These are phyloP conservation scores for Eremothecium sinecaudum DNA, from an alignment of 1,139 yeast genomes.

Conservation along the genomic window DNA sequence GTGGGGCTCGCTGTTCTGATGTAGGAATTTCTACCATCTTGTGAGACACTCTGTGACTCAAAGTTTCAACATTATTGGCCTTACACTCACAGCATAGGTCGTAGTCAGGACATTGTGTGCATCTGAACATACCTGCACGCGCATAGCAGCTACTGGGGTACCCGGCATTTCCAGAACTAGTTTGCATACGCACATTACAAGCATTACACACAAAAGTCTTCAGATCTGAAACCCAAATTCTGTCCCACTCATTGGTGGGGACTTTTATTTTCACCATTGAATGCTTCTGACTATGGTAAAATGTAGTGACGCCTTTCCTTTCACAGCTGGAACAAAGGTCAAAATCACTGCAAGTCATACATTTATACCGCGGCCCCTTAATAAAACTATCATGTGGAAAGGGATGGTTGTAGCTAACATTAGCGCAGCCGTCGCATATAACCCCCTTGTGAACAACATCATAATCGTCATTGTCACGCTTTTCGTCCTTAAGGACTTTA, in stretches of 20 bases:
- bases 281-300: constrained; percentile 27
- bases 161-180: background rate
- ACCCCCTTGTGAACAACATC: constrained; percentile 12
- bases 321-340: constrained; percentile 51
- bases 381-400: constrained; percentile 25
- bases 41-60: constrained; percentile 26
- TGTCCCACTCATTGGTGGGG: too few species aligned
- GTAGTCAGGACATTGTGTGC: constrained; percentile 45
- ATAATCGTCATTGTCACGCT: background rate
- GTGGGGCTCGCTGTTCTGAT: too few species aligned
- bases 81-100: constrained; percentile 51
- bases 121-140: constrained; percentile 43
- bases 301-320: constrained; percentile 16
- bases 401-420: too few species aligned
- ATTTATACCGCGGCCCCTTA: constrained; percentile 44
- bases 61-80: constrained; percentile 16
- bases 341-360: constrained; percentile 46
- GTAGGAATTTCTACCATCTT: constrained; percentile 26
- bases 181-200: background rate
- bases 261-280: constrained; percentile 26
- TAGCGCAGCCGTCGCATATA: constrained; percentile 17
- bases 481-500: too few species aligned
- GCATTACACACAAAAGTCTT: constrained; percentile 1
- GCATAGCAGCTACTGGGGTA: constrained; percentile 24
- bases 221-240: too few species aligned